These are phyloP conservation scores for Nicotiana knightiana DNA, from an alignment of 257 asterid genomes.

Conservation along the genomic window DNA sequence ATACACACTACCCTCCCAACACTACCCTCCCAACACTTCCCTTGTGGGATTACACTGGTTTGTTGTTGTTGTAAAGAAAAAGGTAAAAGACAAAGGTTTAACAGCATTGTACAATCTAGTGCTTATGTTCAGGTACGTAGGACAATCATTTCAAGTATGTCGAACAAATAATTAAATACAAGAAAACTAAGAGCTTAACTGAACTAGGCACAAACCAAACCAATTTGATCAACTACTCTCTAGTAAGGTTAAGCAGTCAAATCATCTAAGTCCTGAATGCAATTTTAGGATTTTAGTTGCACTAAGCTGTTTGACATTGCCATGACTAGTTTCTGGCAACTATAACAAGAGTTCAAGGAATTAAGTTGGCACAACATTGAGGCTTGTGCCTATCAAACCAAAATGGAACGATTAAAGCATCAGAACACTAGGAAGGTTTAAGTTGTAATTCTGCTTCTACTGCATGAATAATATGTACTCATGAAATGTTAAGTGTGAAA, in stretches of 20 bases:
- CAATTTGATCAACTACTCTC: background rate
- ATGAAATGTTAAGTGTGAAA: background rate
- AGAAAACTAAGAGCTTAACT: background rate
- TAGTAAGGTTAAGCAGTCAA: background rate
- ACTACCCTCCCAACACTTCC: too few species aligned
- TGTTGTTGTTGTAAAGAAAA: background rate
- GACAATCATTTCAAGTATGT: background rate
- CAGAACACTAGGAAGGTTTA: background rate
- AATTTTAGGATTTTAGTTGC: background rate
- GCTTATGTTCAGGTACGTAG: background rate
- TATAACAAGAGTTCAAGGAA: background rate
- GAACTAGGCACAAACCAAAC: background rate
- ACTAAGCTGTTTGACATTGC: background rate
- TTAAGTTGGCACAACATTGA: background rate
- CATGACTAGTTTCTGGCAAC: background rate
- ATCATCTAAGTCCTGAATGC: background rate
- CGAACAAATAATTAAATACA: background rate
- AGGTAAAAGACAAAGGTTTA: background rate
- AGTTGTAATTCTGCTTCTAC: background rate
- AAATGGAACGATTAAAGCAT: background rate
- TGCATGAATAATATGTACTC: background rate
- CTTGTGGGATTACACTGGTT: too few species aligned
- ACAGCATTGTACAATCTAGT: background rate
- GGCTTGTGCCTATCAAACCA: background rate
- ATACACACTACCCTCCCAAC: too few species aligned